Evolutionary conservation across 108 stramenopile genomes (phyloP).

Genomic region (Fragilaria crotonensis): DNA sequence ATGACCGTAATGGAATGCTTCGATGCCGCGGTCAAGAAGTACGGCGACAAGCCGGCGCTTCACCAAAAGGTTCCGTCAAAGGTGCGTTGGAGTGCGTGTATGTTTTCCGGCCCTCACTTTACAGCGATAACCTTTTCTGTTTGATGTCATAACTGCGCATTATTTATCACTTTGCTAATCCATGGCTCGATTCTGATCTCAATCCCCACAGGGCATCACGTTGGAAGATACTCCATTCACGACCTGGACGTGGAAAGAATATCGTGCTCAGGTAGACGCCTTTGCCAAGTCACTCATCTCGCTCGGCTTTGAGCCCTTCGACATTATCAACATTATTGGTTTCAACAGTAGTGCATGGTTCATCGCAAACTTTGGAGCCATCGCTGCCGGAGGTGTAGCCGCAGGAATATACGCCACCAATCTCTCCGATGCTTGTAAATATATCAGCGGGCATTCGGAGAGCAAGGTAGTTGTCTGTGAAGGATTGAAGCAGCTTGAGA

Average conservation of each 20-base stretch:
- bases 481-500: constrained; percentile 42
- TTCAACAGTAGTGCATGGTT: constrained; percentile 65
- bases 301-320: constrained; percentile 46
- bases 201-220: background rate
- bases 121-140: no score
- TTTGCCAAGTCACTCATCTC: constrained; percentile 63
- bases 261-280: constrained; percentile 15
- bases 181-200: no score
- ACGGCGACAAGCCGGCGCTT: constrained; percentile 19
- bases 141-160: no score
- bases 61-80: constrained; percentile 14
- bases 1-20: constrained; percentile 15
- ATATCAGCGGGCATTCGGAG: constrained; percentile 62
- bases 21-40: constrained; percentile 12
- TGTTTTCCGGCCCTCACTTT: no score
- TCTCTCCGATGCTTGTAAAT: constrained; percentile 45
- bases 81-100: constrained; percentile 4
- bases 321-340: constrained; percentile 65
- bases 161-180: no score
- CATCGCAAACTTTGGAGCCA: constrained; percentile 49
- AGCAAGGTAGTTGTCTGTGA: constrained; percentile 63
- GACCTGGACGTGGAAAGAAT: constrained; percentile 36
- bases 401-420: constrained; percentile 80
- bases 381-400: constrained; percentile 58
- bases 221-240: constrained; percentile 20